Percentiles rank a stretch among this genome's conserved stretches.
Evolutionary conservation across 352 stramenopile genomes (phyloP).

Genomic region (Peronosclerospora sorghi): DNA sequence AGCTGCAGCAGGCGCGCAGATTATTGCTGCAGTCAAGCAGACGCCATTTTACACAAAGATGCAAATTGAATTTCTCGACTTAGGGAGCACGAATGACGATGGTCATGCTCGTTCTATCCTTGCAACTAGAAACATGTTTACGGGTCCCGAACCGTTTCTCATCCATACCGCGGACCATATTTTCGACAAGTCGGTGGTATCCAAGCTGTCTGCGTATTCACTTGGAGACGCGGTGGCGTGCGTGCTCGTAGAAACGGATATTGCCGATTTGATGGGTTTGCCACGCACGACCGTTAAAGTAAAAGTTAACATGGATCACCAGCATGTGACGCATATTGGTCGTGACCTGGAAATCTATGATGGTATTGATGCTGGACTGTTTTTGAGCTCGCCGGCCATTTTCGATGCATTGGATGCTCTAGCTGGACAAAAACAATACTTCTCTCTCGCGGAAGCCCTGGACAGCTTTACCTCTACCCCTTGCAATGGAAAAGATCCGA

Average conservation of each 20-base stretch:
- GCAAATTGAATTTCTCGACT: slow-evolving; percentile 74
- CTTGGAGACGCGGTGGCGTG: slow-evolving; percentile 50
- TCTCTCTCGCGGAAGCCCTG: slow-evolving; percentile 64
- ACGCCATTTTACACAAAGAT: slow-evolving; percentile 66
- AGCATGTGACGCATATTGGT: slow-evolving; percentile 43
- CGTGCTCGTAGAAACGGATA: slow-evolving; percentile 64
- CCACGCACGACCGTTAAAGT: slow-evolving; percentile 52
- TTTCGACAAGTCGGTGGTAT: slow-evolving; percentile 75
- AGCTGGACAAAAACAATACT: slow-evolving; percentile 53
- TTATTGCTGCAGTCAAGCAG: slow-evolving; percentile 51
- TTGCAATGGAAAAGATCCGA: not conserved
- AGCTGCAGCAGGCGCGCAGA: slow-evolving; percentile 40
- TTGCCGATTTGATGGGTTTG: slow-evolving; percentile 45
- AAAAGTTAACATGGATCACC: slow-evolving; percentile 40
- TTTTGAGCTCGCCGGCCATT: slow-evolving; percentile 57
- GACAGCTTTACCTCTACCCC: slow-evolving; percentile 40
- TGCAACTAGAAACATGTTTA: slow-evolving; percentile 55
- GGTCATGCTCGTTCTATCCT: slow-evolving; percentile 64
- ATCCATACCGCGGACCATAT: slow-evolving; percentile 82
- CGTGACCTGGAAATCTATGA: slow-evolving; percentile 46
- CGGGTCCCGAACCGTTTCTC: slow-evolving; percentile 46
- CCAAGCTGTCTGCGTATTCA: slow-evolving; percentile 45
- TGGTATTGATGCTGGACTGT: slow-evolving; percentile 59
- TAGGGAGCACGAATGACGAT: slow-evolving; percentile 53
- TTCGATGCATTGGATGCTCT: slow-evolving; percentile 54